A percentile compares a stretch with the other conserved stretches of the same genome.
Conservation (phyloP, 306 rosid species). For the Fragaria vesca region DNA sequence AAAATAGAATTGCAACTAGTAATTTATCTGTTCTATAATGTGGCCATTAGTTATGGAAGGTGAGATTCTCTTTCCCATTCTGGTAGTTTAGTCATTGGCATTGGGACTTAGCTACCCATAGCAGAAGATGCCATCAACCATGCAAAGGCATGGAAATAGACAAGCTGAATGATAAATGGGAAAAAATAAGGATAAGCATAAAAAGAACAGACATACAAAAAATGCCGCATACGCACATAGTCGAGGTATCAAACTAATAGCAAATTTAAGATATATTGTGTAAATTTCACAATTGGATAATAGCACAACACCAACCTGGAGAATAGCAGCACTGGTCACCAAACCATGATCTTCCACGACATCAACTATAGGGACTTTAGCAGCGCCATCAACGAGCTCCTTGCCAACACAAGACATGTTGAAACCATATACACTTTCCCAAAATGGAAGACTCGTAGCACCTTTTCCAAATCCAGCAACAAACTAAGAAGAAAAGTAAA, state of each 20-base stretch:
- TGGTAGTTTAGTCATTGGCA: not conserved
- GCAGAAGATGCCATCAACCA: too few relatives aligned
- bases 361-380: constrained; percentile 80
- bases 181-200: not conserved
- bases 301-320: constrained; percentile 59
- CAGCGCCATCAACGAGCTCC: constrained; percentile 73
- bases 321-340: constrained; percentile 65
- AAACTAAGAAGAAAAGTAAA: constrained; percentile 43
- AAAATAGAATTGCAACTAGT: not conserved
- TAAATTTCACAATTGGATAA: not conserved
- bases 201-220: not conserved
- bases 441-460: constrained; percentile 88
- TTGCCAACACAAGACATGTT: constrained; percentile 81
- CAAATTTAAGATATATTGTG: not conserved
- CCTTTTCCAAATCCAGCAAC: constrained; percentile 96
- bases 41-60: not conserved
- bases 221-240: not conserved
- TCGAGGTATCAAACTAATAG: not conserved
- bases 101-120: not conserved
- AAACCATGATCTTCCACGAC: constrained; percentile 59
- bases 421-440: constrained; percentile 82
- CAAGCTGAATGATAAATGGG: not conserved
- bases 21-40: not conserved
- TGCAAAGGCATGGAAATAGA: too few relatives aligned
- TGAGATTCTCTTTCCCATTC: not conserved